These are phyloP conservation scores for Candida arabinofermentans DNA, from an alignment of 805 yeast genomes.

Conservation along the genomic window DNA sequence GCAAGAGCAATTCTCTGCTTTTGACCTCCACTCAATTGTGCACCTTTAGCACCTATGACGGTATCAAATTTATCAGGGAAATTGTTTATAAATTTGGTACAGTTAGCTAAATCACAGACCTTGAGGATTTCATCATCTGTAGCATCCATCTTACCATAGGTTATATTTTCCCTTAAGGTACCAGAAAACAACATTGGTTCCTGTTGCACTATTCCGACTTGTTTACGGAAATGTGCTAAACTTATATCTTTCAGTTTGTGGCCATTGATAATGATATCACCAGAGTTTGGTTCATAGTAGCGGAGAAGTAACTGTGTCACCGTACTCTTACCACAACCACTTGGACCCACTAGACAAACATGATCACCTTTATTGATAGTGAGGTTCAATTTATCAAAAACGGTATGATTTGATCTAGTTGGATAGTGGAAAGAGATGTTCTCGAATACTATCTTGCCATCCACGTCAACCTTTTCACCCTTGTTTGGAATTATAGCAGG, in stretches of 20 bases:
- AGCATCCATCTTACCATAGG: constrained; percentile 66
- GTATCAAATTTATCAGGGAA: constrained; percentile 86
- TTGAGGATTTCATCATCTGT: constrained; percentile 53
- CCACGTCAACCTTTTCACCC: constrained; percentile 47
- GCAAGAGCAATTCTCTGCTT: constrained; percentile 91
- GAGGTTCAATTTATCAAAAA: constrained; percentile 60
- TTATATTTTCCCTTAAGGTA: constrained; percentile 74
- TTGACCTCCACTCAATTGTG: constrained; percentile 93
- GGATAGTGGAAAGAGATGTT: constrained; percentile 76
- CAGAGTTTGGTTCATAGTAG: constrained; percentile 74
- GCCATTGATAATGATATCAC: constrained; percentile 62
- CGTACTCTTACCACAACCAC: constrained; percentile 94
- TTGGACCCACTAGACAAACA: constrained; percentile 93
- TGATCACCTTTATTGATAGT: constrained; percentile 76
- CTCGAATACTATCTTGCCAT: constrained; percentile 58
- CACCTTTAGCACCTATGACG: constrained; percentile 78
- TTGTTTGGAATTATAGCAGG: constrained; percentile 65
- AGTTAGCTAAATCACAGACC: constrained; percentile 71
- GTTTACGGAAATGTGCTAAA: constrained; percentile 65
- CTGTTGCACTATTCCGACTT: constrained; percentile 88
- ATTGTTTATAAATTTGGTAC: constrained; percentile 58
- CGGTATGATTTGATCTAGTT: constrained; percentile 66
- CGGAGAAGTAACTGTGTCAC: constrained; percentile 74
- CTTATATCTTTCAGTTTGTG: constrained; percentile 60
- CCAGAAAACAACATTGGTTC: constrained; percentile 90